These are phyloP conservation scores for Wallacemonas sp. DNA, from an alignment of 208 protist species.

Conservation along the genomic window DNA sequence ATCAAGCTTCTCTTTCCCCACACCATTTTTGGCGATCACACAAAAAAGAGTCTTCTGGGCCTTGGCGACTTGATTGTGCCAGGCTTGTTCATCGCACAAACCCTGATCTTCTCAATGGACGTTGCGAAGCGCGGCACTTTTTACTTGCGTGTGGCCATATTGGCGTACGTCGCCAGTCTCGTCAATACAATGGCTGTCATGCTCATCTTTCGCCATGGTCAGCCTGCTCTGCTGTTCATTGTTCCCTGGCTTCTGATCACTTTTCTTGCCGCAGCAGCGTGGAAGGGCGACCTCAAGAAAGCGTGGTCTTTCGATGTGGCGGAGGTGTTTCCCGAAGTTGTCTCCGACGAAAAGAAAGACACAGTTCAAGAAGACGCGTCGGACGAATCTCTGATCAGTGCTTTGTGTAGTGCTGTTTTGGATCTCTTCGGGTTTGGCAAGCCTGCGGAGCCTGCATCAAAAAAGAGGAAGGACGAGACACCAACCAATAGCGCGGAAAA, in stretches of 20 bases:
- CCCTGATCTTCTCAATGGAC: constrained; percentile 90
- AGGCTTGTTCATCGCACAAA: constrained; percentile 94
- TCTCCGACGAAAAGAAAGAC: background rate
- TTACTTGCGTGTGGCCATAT: constrained; percentile 88
- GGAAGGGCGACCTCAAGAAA: constrained; percentile 67
- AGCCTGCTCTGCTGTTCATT: constrained; percentile 93
- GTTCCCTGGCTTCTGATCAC: constrained; percentile 87
- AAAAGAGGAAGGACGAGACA: background rate
- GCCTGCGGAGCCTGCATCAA: background rate
- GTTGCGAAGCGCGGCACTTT: constrained; percentile 56
- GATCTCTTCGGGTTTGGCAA: constrained; percentile 52
- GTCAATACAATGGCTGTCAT: constrained; percentile 95
- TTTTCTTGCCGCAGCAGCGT: constrained; percentile 38
- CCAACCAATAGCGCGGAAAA: background rate
- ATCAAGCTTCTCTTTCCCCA: constrained; percentile 96
- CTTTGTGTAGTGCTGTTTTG: constrained; percentile 21
- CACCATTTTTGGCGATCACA: constrained; percentile 68
- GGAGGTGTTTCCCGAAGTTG: constrained; percentile 18
- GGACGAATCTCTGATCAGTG: constrained; percentile 24
- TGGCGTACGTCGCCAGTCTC: constrained; percentile 91
- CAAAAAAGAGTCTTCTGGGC: constrained; percentile 91
- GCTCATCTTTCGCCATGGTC: constrained; percentile 93
- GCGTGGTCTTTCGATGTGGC: constrained; percentile 52
- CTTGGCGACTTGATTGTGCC: constrained; percentile 97
- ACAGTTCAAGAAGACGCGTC: constrained; percentile 21